Evolutionary conservation across 148 eudicot genomes (phyloP).

Genomic region (Chenopodium formosanum): DNA sequence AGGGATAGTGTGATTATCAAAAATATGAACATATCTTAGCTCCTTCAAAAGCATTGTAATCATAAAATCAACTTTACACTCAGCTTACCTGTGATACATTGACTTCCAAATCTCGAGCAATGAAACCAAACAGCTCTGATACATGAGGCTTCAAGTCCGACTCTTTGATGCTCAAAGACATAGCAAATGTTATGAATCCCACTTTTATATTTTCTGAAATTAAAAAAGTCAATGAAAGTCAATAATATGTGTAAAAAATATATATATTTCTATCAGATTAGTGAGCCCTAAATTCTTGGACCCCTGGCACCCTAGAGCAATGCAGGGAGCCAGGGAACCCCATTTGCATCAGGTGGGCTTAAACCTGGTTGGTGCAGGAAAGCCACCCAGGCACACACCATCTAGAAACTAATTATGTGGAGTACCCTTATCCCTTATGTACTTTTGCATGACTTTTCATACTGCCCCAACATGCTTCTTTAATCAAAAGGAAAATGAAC

Average conservation of each 20-base stretch:
- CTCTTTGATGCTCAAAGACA: constrained; percentile 54
- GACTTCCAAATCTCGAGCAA: constrained; percentile 64
- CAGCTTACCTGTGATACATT: constrained; percentile 67
- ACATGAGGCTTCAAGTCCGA: constrained; percentile 61
- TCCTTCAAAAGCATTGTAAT: background rate
- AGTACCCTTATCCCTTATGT: background rate
- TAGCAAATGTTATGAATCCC: constrained; percentile 59
- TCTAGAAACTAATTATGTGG: background rate
- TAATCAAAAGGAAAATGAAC: constrained; percentile 6
- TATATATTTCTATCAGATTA: background rate
- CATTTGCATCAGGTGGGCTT: background rate
- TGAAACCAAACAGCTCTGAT: constrained; percentile 49
- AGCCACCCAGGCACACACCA: background rate
- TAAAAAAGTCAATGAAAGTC: background rate
- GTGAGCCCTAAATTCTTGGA: background rate
- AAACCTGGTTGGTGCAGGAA: background rate
- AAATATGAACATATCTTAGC: background rate
- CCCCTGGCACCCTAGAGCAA: background rate
- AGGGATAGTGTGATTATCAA: background rate
- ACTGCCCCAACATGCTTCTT: background rate
- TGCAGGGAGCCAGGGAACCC: background rate
- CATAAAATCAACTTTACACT: constrained; percentile 3
- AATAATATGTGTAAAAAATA: background rate
- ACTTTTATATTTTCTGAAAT: constrained; percentile 56
- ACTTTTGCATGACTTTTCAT: background rate